A percentile compares a stretch with the other conserved stretches of the same genome.
Conservation (phyloP, 1,284 basidiomycete species). For the Athelia sp. region DNA sequence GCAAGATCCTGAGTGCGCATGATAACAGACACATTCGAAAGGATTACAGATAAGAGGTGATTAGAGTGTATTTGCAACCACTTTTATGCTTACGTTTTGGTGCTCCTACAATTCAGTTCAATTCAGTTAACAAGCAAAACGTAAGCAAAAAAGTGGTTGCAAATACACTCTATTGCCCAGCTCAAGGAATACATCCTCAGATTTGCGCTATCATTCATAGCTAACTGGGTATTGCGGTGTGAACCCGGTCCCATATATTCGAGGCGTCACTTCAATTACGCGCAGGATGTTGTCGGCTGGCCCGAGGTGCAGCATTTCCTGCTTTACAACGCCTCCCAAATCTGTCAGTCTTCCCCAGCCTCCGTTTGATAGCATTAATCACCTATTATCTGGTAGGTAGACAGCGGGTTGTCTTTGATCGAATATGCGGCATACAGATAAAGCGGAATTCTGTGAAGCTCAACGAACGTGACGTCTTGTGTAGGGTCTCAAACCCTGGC, state of each 20-base stretch:
- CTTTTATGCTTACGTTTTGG: too few species aligned
- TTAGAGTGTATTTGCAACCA: too few species aligned
- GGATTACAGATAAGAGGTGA: too few species aligned
- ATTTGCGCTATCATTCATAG: too few species aligned
- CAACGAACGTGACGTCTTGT: constrained; percentile 11
- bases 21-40: too few species aligned
- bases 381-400: constrained; percentile 9
- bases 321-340: constrained; percentile 8
- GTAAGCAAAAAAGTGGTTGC: too few species aligned
- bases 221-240: background rate
- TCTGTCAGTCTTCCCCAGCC: background rate
- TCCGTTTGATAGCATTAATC: background rate
- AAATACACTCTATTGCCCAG: too few species aligned
- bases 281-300: constrained; percentile 10
- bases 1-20: too few species aligned
- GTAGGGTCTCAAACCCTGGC: too few species aligned
- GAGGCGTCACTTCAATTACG: background rate
- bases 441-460: constrained; percentile 9
- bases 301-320: constrained; percentile 14
- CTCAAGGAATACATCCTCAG: too few species aligned
- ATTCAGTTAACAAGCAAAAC: too few species aligned
- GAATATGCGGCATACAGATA: constrained; percentile 12
- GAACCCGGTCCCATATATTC: background rate
- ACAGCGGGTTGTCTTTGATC: constrained; percentile 4
- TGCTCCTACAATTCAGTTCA: too few species aligned